Conservation (phyloP, 768 basidiomycete genomes). For the Dioszegia hungarica region DNA sequence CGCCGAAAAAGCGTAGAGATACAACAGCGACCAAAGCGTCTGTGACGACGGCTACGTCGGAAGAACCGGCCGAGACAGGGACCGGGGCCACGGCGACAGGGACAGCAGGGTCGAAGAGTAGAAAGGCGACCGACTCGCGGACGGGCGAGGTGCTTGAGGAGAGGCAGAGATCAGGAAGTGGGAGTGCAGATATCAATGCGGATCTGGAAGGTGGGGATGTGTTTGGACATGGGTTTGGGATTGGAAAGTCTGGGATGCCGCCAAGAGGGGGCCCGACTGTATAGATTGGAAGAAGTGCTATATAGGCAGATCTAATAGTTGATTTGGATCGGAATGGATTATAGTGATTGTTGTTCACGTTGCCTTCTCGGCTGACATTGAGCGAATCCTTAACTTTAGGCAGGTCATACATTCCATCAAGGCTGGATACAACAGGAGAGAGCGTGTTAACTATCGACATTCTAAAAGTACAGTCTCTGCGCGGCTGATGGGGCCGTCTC, state of each 20-base stretch:
- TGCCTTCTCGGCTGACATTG: no score
- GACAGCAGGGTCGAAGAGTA: neutral
- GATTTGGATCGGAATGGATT: neutral
- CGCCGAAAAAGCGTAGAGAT: constrained; percentile 17
- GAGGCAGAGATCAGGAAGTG: neutral
- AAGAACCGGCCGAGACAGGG: neutral
- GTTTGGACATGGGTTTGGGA: constrained; percentile 4
- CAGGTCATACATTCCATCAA: no score
- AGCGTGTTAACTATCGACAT: no score
- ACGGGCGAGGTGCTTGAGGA: neutral
- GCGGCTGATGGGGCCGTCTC: constrained; percentile 53
- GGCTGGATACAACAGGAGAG: no score
- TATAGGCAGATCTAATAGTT: neutral
- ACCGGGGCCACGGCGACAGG: no score
- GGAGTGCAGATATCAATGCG: constrained; percentile 1
- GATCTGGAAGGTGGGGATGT: constrained; percentile 3
- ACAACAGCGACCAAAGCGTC: constrained; percentile 19
- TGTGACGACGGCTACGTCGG: neutral
- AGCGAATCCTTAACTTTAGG: no score
- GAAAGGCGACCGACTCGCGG: neutral
- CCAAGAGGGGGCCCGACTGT: neutral
- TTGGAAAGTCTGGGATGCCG: neutral
- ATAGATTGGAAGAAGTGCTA: neutral
- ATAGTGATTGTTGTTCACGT: neutral
- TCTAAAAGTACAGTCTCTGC: constrained; percentile 49